Base-by-base conservation (phyloP, 139 green algal species). In the Auxenochlorella protothecoides region DNA sequence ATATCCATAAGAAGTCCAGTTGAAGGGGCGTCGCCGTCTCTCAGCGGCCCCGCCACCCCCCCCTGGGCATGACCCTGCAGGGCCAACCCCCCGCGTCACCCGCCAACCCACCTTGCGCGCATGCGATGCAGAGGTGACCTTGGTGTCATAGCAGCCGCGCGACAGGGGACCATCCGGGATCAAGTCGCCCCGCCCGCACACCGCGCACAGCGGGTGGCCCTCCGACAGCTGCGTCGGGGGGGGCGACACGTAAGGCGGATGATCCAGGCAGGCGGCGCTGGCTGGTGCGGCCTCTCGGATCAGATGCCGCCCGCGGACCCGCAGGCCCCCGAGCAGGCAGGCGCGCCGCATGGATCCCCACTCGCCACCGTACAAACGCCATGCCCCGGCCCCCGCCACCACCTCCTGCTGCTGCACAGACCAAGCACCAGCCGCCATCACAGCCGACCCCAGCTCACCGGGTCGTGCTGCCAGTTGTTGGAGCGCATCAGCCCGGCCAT, bases 101-200 rank as follows among this genome's bases (percentile, higher is more conserved):
- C 5, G 5, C 10, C 63, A 53, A 53, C 68, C 14, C 68, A 73
- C 68, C 44, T 62, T 53, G 52, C 86, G 70, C 3, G 85, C 85
- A 61, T 87, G 65, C 0, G 54, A 64, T 69, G 77, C 82, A 52
- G 14, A 79, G 4, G 77, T 85, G 53, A 86, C 86, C 76, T 92
- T 92, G 55, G 77, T 78, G 72, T 92, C 87, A 68, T 84, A 88
- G 70, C 84, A 90, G 63, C 87, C 87, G 3, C 76, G 73, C 4
- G 84, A 61, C 0, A 70, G 68, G 2, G 83, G 83, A 44, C 76
- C 55, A 2, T 70, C 14, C 0, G 77, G 68, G 63, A 87, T 77
- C 63, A 91, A 69, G 63, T 93, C 88, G 5, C 88, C 86, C 0
- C 88, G 73, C 11, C 76, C 76, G 66, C 86, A 92, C 4, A 92